Evolutionary conservation across 2,329 filamentous ascomycete genomes (phyloP), one percentile per base, ranked within the genome.

Genomic region (Microcyclospora pomicola): DNA sequence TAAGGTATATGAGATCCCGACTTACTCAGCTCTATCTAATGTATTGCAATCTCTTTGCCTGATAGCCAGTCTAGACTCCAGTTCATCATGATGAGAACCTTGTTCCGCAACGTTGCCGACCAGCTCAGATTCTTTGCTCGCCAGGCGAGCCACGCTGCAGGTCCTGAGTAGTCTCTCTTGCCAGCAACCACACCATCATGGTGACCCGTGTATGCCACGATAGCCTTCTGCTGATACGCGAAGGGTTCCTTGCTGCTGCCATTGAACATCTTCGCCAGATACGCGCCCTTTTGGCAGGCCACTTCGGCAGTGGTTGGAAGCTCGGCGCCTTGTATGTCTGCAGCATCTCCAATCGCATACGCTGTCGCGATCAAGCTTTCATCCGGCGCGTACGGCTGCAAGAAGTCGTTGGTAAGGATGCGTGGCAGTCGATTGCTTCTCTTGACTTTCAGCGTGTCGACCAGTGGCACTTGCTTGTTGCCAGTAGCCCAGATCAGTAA

Each of bases 141-240:
- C 64, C 63, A 67, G 0, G 62, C 62, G 29, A 66, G 28, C 64
- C 63, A 67, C 2, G 64, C 64, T 15, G 50, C 48, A 7, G 54
- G 42, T 0, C 63, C 63, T 6, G 60, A 65, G 59, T 59, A 66
- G 13, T 61, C 53, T 5, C 55, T 45, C 15, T 53, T 50, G 2
- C 62, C 62, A 2, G 52, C 58, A 5, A 64, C 56, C 31, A 67
- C 54, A 0, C 63, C 63, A 41, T 66, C 63, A 11, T 54, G 53
- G n/a, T 51, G 44, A 2, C 64, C 64, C 15, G 65, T 50, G 41
- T 66, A 67, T 1, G 61, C 59, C 29, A 66, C 44, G 11, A 59
- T 47, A 0, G 55, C 52, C 34, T 55, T 59, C 32, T 63, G 54
- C 37, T 59, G 49, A 41, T 64, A 65, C 37, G 55, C 48, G 43